These are phyloP conservation scores for Senna tora DNA, from an alignment of 306 rosid genomes.

Conservation along the genomic window DNA sequence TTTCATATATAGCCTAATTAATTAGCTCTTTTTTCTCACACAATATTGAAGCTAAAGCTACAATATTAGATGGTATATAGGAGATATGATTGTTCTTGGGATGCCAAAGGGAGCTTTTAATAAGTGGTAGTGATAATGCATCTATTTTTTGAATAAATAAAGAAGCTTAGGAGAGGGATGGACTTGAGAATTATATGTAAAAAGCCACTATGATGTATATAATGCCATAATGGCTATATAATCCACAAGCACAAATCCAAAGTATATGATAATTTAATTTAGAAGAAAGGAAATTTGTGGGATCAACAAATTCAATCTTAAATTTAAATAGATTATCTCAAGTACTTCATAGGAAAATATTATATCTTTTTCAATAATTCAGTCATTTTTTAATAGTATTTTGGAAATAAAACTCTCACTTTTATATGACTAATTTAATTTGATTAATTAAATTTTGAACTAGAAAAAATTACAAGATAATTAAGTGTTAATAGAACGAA, in stretches of 20 bases:
- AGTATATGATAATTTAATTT: constrained; percentile 25
- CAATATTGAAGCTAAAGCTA: constrained; percentile 34
- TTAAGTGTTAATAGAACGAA: no score
- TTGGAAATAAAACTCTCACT: no score
- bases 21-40: constrained; percentile 30
- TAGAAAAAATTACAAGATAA: no score
- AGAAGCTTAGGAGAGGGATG: constrained; percentile 32
- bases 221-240: not conserved
- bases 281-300: constrained; percentile 27
- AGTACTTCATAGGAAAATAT: no score
- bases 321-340: no score
- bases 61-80: constrained; percentile 31
- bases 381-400: no score
- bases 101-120: constrained; percentile 44
- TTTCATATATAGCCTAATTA: constrained; percentile 31
- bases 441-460: no score
- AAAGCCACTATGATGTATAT: not conserved
- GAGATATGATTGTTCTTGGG: constrained; percentile 49
- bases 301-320: not conserved
- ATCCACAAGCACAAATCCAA: not conserved
- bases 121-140: constrained; percentile 34
- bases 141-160: constrained; percentile 41
- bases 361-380: no score
- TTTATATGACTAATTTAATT: no score
- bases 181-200: constrained; percentile 27